Percentiles rank a stretch among this genome's conserved stretches.
Evolutionary conservation across 495 filamentous ascomycete genomes (phyloP).

Genomic region (Neurospora terricola): DNA sequence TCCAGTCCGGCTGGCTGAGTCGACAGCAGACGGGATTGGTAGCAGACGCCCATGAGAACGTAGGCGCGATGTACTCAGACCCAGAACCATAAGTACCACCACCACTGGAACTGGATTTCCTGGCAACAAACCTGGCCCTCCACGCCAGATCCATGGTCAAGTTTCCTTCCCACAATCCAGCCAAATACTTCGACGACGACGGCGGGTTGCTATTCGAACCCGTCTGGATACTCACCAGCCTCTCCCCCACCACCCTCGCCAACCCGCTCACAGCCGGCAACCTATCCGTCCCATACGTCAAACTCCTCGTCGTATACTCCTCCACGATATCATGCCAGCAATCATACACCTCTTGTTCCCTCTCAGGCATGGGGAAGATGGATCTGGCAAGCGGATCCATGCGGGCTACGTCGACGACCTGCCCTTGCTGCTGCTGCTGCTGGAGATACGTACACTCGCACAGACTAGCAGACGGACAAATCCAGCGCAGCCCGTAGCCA

Average conservation of each 20-base stretch:
- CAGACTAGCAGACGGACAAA: not conserved
- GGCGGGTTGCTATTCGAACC: too few species aligned
- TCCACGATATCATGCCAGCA: constrained; percentile 4
- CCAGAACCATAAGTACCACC: not conserved
- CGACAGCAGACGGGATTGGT: not conserved
- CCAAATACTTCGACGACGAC: not conserved
- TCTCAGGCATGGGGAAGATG: not conserved
- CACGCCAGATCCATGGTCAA: not conserved
- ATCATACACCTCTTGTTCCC: not conserved
- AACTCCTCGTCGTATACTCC: constrained; percentile 6
- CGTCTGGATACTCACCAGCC: not conserved
- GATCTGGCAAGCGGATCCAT: not conserved
- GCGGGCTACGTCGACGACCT: too few species aligned
- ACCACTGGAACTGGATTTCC: too few species aligned
- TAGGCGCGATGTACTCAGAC: constrained; percentile 1
- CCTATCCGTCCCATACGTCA: constrained; percentile 20
- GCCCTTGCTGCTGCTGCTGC: not conserved
- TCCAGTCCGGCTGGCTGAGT: not conserved
- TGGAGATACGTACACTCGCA: constrained; percentile 1
- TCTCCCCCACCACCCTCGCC: constrained; percentile 10
- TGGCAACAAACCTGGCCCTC: not conserved
- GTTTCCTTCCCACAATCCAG: not conserved
- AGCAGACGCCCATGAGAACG: not conserved
- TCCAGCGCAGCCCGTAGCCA: constrained; percentile 1
- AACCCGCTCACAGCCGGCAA: constrained; percentile 23